phyloP scores from a whole-genome alignment of 306 rosid species.

The Gynostemma pentaphyllum region DNA sequence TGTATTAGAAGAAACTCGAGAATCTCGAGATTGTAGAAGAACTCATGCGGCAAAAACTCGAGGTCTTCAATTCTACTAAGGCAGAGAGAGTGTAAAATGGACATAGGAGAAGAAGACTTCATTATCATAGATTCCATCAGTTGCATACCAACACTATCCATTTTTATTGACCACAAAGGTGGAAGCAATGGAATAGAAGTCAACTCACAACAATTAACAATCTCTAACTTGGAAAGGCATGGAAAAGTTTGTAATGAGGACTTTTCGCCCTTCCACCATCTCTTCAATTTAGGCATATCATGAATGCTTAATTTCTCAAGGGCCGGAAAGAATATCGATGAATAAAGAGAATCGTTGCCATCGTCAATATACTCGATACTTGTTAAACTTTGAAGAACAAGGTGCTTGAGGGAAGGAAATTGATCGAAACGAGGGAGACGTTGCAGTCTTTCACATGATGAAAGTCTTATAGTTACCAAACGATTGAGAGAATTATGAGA shows the following conservation, averaged over 20 bases:
- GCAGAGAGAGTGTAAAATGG: too few species aligned
- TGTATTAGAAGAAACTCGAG: too few species aligned
- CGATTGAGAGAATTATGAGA: neutral
- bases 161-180: neutral
- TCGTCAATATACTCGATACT: neutral
- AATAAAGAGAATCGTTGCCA: neutral
- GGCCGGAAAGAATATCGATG: neutral
- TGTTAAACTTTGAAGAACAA: neutral
- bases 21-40: too few species aligned
- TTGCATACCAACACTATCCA: too few species aligned
- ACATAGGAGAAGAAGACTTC: too few species aligned
- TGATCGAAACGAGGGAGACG: too few species aligned
- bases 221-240: neutral
- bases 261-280: neutral
- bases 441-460: too few species aligned
- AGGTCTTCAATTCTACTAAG: too few species aligned
- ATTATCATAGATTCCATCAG: too few species aligned
- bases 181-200: neutral
- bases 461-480: neutral
- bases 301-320: neutral
- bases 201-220: too few species aligned
- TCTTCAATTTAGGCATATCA: neutral
- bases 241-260: neutral
- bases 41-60: too few species aligned
- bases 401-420: too few species aligned